Evolutionary conservation across 345 rosid species (phyloP).

Genomic region (Melaleuca alternifolia): DNA sequence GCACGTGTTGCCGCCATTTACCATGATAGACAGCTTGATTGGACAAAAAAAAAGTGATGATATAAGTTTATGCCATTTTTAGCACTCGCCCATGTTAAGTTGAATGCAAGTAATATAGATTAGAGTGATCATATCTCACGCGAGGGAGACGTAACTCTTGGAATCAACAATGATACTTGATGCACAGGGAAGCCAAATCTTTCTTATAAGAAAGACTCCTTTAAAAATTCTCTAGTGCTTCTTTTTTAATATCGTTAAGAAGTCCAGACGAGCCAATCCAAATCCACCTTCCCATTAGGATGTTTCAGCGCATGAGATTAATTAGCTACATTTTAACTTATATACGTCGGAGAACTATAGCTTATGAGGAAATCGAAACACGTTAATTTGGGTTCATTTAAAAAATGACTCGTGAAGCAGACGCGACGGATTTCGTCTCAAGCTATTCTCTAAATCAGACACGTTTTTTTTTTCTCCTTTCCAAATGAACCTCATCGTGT

Average conservation of each 20-base stretch:
- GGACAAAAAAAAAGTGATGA: neutral
- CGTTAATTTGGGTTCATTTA: neutral
- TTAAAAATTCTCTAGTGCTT: neutral
- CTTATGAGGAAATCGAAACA: neutral
- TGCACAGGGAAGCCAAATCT: neutral
- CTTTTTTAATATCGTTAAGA: neutral
- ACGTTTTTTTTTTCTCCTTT: rapidly evolving
- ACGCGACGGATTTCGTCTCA: neutral
- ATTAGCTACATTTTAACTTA: neutral
- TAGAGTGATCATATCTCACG: neutral
- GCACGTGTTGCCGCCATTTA: neutral
- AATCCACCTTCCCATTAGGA: neutral
- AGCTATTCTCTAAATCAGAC: neutral
- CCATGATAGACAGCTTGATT: neutral
- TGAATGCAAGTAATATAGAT: neutral
- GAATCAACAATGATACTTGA: neutral
- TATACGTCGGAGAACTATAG: neutral
- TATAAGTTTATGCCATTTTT: neutral
- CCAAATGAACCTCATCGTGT: neutral
- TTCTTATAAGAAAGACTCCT: neutral
- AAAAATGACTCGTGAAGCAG: neutral
- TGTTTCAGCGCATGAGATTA: neutral
- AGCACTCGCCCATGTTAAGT: neutral
- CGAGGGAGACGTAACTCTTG: neutral
- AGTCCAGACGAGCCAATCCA: neutral